Percentiles rank a stretch among this genome's conserved stretches.
Conservation (phyloP, 2,329 filamentous ascomycete species). For the Cercospora canescens region DNA sequence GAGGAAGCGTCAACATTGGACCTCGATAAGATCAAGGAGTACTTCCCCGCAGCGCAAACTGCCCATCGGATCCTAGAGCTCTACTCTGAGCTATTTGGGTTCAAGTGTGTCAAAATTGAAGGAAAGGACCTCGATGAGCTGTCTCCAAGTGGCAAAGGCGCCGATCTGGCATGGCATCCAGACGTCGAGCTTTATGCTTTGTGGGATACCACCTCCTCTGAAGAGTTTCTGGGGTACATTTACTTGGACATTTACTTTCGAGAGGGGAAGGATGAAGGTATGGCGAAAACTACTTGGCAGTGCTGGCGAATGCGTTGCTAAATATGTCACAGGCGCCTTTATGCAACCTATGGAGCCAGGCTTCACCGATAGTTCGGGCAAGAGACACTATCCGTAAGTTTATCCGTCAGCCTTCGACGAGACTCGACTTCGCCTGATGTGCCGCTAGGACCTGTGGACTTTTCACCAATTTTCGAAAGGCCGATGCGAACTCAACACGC, state of each 20-base stretch:
- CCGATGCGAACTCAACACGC: background rate
- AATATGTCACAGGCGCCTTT: background rate
- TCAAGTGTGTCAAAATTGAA: conserved; percentile 34
- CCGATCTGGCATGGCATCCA: conserved; percentile 15
- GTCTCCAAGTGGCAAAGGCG: conserved; percentile 39
- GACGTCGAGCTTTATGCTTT: conserved; percentile 19
- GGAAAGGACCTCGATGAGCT: conserved; percentile 61
- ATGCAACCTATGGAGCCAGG: conserved; percentile 1
- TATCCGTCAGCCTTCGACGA: too few species aligned
- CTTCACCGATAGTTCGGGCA: conserved; percentile 4
- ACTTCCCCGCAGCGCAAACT: conserved; percentile 12
- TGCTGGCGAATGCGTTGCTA: background rate
- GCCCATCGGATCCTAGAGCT: conserved; percentile 13
- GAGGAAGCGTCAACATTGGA: conserved; percentile 76
- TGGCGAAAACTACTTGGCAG: background rate
- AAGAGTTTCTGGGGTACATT: conserved; percentile 16
- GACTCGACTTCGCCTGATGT: background rate
- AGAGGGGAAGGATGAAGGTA: background rate
- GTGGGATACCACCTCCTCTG: conserved; percentile 5
- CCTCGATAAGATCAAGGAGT: conserved; percentile 62
- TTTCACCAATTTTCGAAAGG: conserved; percentile 7
- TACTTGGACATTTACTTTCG: conserved; percentile 19
- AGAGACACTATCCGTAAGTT: conserved; percentile 10
- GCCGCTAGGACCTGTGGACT: background rate
- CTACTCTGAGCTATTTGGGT: conserved; percentile 13